These are phyloP conservation scores for Carex pumila DNA, from an alignment of 176 grass and related monocot genomes.

Conservation along the genomic window DNA sequence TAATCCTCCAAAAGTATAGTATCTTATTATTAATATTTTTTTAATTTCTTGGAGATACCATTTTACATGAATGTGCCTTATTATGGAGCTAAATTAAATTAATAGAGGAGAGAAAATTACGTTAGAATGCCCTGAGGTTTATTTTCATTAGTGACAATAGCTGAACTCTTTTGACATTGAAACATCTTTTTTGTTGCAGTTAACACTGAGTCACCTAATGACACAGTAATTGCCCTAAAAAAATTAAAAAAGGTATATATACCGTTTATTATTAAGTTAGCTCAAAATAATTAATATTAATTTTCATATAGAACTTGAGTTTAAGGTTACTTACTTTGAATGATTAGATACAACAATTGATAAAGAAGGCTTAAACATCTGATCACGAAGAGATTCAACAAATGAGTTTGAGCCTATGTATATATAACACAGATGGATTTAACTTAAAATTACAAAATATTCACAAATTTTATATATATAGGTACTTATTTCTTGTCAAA, in stretches of 20 bases:
- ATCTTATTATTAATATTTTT: too few species aligned
- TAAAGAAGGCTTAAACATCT: slow-evolving; percentile 56
- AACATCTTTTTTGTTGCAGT: slow-evolving; percentile 60
- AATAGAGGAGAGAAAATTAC: slow-evolving; percentile 25
- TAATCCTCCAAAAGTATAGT: neutral
- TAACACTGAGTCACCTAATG: slow-evolving; percentile 50
- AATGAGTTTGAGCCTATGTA: slow-evolving; percentile 29
- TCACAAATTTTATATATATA: neutral
- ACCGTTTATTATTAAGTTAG: neutral
- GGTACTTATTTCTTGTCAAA: neutral
- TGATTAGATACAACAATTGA: slow-evolving; percentile 33
- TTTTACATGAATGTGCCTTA: neutral
- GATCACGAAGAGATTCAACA: slow-evolving; percentile 55
- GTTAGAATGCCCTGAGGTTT: slow-evolving; percentile 75
- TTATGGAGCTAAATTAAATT: neutral
- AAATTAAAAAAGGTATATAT: neutral
- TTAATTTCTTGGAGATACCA: neutral
- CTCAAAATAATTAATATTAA: neutral
- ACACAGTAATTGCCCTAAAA: slow-evolving; percentile 47
- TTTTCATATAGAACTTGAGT: neutral
- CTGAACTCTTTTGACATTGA: slow-evolving; percentile 48
- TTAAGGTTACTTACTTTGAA: slow-evolving; percentile 40
- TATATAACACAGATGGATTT: neutral
- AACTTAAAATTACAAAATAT: neutral
- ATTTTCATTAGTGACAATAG: slow-evolving; percentile 38